A percentile compares a stretch with the other conserved stretches of the same genome.
Conservation (phyloP, 495 filamentous ascomycete genomes). For the Gamarada debralockiae region DNA sequence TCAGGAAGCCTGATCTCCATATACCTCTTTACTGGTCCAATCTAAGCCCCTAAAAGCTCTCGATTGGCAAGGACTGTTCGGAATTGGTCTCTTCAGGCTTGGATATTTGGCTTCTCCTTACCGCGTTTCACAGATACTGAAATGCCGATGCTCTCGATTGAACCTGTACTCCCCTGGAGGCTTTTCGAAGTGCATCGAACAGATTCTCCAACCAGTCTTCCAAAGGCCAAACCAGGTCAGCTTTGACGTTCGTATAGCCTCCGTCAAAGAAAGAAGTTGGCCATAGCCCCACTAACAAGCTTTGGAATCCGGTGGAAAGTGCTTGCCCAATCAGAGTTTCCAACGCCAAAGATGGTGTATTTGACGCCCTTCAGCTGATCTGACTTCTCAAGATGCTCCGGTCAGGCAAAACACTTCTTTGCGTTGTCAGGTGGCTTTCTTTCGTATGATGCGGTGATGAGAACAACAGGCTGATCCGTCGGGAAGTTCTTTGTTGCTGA, state of each 20-base stretch:
- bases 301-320: conserved; percentile 73
- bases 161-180: background rate
- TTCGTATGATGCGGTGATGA: conserved; percentile 70
- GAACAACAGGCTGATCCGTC: conserved; percentile 54
- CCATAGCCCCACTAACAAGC: conserved; percentile 50
- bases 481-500: conserved; percentile 56
- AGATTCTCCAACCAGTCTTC: conserved; percentile 59
- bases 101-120: background rate
- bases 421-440: conserved; percentile 72
- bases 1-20: background rate
- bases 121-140: background rate
- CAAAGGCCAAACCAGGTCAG: conserved; percentile 32
- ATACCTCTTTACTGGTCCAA: background rate
- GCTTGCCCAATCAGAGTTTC: conserved; percentile 55
- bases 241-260: conserved; percentile 36
- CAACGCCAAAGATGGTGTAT: conserved; percentile 63
- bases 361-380: conserved; percentile 40
- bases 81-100: no score
- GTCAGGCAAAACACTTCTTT: conserved; percentile 60
- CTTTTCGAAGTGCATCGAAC: conserved; percentile 7
- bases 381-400: background rate
- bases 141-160: background rate
- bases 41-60: background rate
- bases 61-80: background rate
- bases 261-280: conserved; percentile 55